Base-by-base conservation (phyloP, 1,284 basidiomycete genomes). In the Pseudozyma pruni region DNA sequence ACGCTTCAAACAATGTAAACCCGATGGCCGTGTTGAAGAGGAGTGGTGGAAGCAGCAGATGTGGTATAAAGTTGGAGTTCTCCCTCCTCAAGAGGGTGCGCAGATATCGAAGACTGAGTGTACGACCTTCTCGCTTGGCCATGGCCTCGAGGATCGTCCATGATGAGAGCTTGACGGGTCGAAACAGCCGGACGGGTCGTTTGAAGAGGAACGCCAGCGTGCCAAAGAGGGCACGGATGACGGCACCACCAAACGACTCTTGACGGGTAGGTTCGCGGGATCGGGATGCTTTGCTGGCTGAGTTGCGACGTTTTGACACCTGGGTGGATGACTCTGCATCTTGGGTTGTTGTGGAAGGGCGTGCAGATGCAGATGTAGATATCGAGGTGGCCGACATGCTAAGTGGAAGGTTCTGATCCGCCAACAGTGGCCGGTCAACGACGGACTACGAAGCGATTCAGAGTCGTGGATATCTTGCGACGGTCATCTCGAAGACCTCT, bases 201-300 rank as follows among this genome's bases (percentile, higher is more conserved):
- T 83, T 80, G 72, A 84, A 84, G 44, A 84, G 67, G 67, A 84
- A 82, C 1, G 83, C 83, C 2, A 84, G 68, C 19, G 81, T 78
- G 22, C 81, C 81, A 8, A 83, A 61, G 2, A 83, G 40, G 0
- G 83, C 74, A 1, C 83, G 72, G 16, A 73, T 72, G 19, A 77
- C 32, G n/a, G 78, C 79, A 10, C 79, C 71, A 3, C 68, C 71
- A 17, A 76, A 50, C 4, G 78, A 79, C 20, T 81, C 79, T 29
- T 55, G 45, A 10, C 74, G 50, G 4, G 58, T 60, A 6, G 57
- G 38, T n/a, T 64, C 57, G 25, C 67, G 56, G 9, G 33, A 40
- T 16, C 39, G 27, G 1, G 27, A 34, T 1, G 46, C 19, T 4
- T 34, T 46, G 54, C 44, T 46, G 23, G 48, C 29, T 25, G 55